Percentiles rank a stretch among this genome's conserved stretches.
Conservation (phyloP, 2,329 filamentous ascomycete genomes). For the Aspergillus jensenii region DNA sequence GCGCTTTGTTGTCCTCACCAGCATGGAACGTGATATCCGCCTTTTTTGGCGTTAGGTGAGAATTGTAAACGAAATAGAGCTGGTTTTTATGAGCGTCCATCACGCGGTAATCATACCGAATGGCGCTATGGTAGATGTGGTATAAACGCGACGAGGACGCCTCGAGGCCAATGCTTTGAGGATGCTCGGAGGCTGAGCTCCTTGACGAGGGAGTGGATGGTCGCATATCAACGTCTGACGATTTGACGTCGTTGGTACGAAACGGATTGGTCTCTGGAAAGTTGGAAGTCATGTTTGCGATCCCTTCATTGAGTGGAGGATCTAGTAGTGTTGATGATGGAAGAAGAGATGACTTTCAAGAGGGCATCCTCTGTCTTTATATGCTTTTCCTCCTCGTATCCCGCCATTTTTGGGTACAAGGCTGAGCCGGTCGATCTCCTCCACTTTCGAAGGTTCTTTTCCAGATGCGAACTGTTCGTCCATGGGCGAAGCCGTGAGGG, state of each 20-base stretch:
- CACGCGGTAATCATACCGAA: conserved; percentile 25
- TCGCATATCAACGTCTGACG: not conserved
- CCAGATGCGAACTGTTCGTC: not conserved
- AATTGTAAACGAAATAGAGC: conserved; percentile 29
- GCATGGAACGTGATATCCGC: conserved; percentile 36
- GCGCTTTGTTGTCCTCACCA: conserved; percentile 24
- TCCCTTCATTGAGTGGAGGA: not conserved
- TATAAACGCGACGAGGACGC: conserved; percentile 18
- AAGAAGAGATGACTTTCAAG: not conserved
- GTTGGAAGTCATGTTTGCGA: conserved; percentile 2
- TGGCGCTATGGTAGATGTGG: conserved; percentile 24
- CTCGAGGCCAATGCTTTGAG: not conserved
- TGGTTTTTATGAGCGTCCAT: conserved; percentile 17
- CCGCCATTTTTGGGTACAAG: not conserved
- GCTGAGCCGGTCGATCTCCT: conserved; percentile 4
- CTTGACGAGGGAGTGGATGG: not conserved
- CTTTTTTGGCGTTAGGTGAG: conserved; percentile 28
- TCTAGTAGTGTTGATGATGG: not conserved
- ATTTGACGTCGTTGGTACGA: not conserved
- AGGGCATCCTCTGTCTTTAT: not conserved
- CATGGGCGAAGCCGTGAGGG: not conserved
- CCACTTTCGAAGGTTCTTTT: not conserved
- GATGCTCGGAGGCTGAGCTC: not conserved
- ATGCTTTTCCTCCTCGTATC: not conserved
- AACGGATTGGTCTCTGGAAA: not conserved